Percentiles rank a stretch among this genome's conserved stretches.
phyloP scores from a whole-genome alignment of 1,139 yeast genomes.

The Lodderomyces pseudojiufengensis region DNA sequence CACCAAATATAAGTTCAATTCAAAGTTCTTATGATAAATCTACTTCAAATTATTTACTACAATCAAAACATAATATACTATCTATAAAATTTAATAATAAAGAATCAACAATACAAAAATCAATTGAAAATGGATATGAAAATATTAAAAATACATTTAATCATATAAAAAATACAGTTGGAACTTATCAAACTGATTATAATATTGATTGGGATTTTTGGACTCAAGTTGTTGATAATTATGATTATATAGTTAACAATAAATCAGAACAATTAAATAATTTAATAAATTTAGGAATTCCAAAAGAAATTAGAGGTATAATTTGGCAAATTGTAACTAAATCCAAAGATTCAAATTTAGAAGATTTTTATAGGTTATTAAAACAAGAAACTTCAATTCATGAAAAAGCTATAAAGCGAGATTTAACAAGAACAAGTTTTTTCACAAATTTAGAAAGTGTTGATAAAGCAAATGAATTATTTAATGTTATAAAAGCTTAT shows the following conservation, averaged over 20 bases:
- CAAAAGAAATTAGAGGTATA: slow-evolving; percentile 79
- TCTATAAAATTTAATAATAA: slow-evolving; percentile 28
- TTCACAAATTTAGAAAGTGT: slow-evolving; percentile 58
- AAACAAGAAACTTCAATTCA: slow-evolving; percentile 54
- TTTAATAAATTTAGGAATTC: slow-evolving; percentile 73
- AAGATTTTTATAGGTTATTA: slow-evolving; percentile 61
- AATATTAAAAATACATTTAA: slow-evolving; percentile 63
- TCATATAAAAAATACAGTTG: slow-evolving; percentile 46
- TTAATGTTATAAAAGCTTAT: slow-evolving; percentile 76
- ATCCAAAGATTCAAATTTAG: slow-evolving; percentile 69
- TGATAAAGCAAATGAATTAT: slow-evolving; percentile 54
- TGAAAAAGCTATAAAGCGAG: slow-evolving; percentile 76
- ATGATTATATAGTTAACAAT: slow-evolving; percentile 58
- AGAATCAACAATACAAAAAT: slow-evolving; percentile 37
- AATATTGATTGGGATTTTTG: slow-evolving; percentile 81
- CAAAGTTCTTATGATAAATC: slow-evolving; percentile 19
- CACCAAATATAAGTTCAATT: neutral
- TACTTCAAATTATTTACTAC: slow-evolving; percentile 32
- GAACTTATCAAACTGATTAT: slow-evolving; percentile 30
- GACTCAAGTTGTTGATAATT: slow-evolving; percentile 76
- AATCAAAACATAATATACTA: slow-evolving; percentile 32
- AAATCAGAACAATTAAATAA: slow-evolving; percentile 58
- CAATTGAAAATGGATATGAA: slow-evolving; percentile 55
- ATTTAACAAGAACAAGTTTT: slow-evolving; percentile 80
- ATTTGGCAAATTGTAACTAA: slow-evolving; percentile 91